Conservation (phyloP, 2,329 filamentous ascomycete genomes). For the Penicillium thymicola region DNA sequence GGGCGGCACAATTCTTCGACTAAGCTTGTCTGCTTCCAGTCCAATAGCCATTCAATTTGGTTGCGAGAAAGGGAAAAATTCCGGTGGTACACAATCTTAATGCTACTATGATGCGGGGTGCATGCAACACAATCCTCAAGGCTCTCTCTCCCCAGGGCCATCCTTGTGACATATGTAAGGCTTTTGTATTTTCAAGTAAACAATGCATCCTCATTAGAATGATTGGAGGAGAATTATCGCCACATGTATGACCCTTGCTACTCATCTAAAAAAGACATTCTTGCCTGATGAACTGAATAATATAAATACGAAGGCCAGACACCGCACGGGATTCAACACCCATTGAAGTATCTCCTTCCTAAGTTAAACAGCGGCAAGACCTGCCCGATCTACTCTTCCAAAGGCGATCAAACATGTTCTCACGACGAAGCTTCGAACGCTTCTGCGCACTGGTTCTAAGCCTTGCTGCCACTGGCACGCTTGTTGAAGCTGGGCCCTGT, state of each 20-base stretch:
- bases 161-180: neutral
- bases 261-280: neutral
- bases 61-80: slow-evolving; percentile 13
- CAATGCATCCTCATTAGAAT: neutral
- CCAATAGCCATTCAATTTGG: neutral
- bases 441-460: slow-evolving; percentile 29
- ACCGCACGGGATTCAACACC: neutral
- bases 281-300: neutral
- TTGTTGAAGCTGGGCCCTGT: slow-evolving; percentile 56
- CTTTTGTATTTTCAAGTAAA: neutral
- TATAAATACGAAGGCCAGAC: neutral
- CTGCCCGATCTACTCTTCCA: neutral
- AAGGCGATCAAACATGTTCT: slow-evolving; percentile 31
- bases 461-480: slow-evolving; percentile 36
- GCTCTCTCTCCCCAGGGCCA: neutral
- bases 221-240: slow-evolving; percentile 10
- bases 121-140: neutral
- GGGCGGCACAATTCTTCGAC: neutral
- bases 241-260: neutral
- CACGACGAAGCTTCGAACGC: slow-evolving; percentile 27
- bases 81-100: slow-evolving; percentile 15
- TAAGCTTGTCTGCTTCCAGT: neutral
- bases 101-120: neutral
- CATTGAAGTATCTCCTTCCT: neutral
- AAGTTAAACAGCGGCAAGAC: neutral